Evolutionary conservation across 1,139 yeast species (phyloP).

Genomic region (Pichia sp.): DNA sequence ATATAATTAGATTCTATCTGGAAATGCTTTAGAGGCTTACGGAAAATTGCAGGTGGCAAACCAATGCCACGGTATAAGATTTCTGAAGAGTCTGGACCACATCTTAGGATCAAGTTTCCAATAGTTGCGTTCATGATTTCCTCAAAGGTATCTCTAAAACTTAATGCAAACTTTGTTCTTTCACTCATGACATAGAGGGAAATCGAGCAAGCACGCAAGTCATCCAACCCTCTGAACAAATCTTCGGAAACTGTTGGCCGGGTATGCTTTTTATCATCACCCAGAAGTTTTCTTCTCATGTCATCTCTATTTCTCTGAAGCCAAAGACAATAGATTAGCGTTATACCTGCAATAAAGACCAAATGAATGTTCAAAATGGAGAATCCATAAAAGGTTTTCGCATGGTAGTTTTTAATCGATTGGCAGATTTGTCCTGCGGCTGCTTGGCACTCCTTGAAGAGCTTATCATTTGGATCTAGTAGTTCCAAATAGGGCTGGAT

Average conservation of each 20-base stretch:
- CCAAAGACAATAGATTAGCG: slow-evolving; percentile 58
- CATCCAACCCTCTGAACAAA: slow-evolving; percentile 49
- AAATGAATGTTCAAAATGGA: slow-evolving; percentile 60
- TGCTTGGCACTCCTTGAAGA: slow-evolving; percentile 57
- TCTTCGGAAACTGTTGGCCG: slow-evolving; percentile 49
- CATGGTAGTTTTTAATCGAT: slow-evolving; percentile 53
- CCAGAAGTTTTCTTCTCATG: slow-evolving; percentile 40
- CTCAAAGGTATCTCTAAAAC: slow-evolving; percentile 58
- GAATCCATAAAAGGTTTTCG: slow-evolving; percentile 52
- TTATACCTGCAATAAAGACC: slow-evolving; percentile 59
- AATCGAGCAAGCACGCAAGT: slow-evolving; percentile 54
- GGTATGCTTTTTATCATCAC: slow-evolving; percentile 51
- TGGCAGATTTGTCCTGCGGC: slow-evolving; percentile 63
- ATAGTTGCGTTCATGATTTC: slow-evolving; percentile 55
- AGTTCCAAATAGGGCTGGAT: slow-evolving; percentile 57
- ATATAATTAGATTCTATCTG: slow-evolving; percentile 31
- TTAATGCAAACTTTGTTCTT: slow-evolving; percentile 51
- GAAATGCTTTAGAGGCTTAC: slow-evolving; percentile 37
- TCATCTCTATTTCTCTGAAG: slow-evolving; percentile 53
- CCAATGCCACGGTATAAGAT: slow-evolving; percentile 38
- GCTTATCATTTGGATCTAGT: slow-evolving; percentile 50
- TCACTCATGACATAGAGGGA: slow-evolving; percentile 60
- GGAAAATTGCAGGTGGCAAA: slow-evolving; percentile 52
- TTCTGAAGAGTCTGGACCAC: slow-evolving; percentile 54
- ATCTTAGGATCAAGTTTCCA: slow-evolving; percentile 48